phyloP scores from a whole-genome alignment of 257 asterid species.

The Verbascum thapsus region DNA sequence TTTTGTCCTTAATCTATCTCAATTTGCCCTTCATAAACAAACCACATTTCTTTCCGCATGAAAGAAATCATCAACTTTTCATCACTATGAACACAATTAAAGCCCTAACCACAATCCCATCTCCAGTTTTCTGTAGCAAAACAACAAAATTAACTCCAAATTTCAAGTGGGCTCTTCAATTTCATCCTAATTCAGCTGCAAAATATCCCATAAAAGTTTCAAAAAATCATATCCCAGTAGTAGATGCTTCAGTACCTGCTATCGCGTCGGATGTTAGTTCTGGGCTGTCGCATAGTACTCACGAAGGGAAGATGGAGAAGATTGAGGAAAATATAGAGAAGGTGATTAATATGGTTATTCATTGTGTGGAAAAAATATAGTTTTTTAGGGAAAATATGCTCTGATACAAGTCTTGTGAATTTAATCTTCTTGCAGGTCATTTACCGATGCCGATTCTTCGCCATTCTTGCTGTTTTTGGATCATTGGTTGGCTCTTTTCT shows the following conservation, averaged over 20 bases:
- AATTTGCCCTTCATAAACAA: not conserved
- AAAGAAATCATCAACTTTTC: not conserved
- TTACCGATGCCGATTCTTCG: conserved; percentile 79
- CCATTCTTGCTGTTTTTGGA: conserved; percentile 94
- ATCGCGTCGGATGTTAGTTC: conserved; percentile 45
- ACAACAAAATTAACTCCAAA: conserved; percentile 34
- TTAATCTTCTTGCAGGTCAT: conserved; percentile 51
- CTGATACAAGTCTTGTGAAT: not conserved
- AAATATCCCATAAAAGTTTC: conserved; percentile 22
- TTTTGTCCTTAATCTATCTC: conserved; percentile 9
- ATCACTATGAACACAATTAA: conserved; percentile 45
- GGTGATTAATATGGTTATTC: conserved; percentile 35
- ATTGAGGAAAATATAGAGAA: conserved; percentile 63
- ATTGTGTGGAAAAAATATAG: no score
- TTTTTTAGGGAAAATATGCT: not conserved
- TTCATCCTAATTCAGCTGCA: conserved; percentile 26
- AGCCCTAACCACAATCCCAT: conserved; percentile 40
- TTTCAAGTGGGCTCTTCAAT: conserved; percentile 37
- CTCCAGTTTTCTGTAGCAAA: conserved; percentile 30
- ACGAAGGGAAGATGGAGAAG: conserved; percentile 34
- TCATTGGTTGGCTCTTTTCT: conserved; percentile 82
- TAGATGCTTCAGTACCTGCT: conserved; percentile 29
- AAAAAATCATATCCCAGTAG: conserved; percentile 9
- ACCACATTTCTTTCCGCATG: not conserved
- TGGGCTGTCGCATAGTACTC: conserved; percentile 31